Conservation (phyloP, 257 asterid genomes). For the Ilex aquifolium region DNA sequence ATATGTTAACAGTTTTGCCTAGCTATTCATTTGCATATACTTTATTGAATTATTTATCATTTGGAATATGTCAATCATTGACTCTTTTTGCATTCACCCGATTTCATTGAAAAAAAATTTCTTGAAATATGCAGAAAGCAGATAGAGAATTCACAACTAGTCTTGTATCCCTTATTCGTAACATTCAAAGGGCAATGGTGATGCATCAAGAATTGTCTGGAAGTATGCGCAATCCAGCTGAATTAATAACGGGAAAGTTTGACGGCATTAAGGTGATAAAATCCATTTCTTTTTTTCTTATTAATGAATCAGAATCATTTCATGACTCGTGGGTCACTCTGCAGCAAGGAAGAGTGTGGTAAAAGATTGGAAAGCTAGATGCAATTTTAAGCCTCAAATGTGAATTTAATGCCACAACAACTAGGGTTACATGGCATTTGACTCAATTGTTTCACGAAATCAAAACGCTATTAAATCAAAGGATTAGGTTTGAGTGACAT, state of each 20-base stretch:
- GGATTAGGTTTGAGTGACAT: too few relatives aligned
- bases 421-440: too few relatives aligned
- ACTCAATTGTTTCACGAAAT: too few relatives aligned
- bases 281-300: not conserved
- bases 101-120: not conserved
- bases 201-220: constrained; percentile 48
- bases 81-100: constrained; percentile 4
- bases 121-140: constrained; percentile 50
- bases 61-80: not conserved
- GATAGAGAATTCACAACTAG: constrained; percentile 55
- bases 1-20: constrained; percentile 10
- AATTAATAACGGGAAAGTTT: constrained; percentile 74
- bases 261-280: constrained; percentile 73
- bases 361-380: too few relatives aligned
- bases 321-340: not conserved
- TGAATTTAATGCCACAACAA: too few relatives aligned
- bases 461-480: too few relatives aligned
- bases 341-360: too few relatives aligned
- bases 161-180: constrained; percentile 53
- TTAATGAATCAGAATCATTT: not conserved
- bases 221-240: constrained; percentile 45
- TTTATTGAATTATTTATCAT: not conserved
- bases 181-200: constrained; percentile 47
- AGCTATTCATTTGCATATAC: not conserved
- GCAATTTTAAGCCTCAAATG: too few relatives aligned